These are phyloP conservation scores for Stenocarpella maydis DNA, from an alignment of 2,329 filamentous ascomycete genomes.

Conservation along the genomic window DNA sequence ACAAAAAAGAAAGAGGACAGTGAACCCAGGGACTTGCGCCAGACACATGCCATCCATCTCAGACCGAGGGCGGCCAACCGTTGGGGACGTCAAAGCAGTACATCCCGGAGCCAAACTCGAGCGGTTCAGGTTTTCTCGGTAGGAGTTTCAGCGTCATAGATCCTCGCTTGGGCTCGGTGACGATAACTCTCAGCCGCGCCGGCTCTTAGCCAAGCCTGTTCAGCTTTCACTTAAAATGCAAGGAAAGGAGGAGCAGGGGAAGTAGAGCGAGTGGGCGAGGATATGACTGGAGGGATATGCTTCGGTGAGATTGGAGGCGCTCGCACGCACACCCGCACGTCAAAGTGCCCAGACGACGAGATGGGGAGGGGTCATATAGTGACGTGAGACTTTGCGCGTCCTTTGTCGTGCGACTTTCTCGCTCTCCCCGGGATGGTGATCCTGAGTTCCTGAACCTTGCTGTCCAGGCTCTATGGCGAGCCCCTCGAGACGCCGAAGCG, in stretches of 20 bases:
- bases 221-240: not conserved
- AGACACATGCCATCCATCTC: not conserved
- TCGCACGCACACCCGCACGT: not conserved
- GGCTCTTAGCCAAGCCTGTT: too few species aligned
- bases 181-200: too few species aligned
- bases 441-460: constrained; percentile 26
- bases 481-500: constrained; percentile 9
- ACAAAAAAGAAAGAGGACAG: too few species aligned
- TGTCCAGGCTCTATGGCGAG: constrained; percentile 1
- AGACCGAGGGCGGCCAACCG: not conserved
- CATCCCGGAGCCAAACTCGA: not conserved
- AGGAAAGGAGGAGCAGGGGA: not conserved
- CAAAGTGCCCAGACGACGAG: not conserved
- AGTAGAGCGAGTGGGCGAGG: constrained; percentile 9
- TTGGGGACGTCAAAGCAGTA: not conserved
- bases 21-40: not conserved
- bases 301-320: not conserved
- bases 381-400: constrained; percentile 27
- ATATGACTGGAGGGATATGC: constrained; percentile 12
- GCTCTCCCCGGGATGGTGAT: constrained; percentile 23
- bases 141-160: too few species aligned
- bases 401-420: constrained; percentile 19
- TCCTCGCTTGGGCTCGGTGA: too few species aligned
- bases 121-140: too few species aligned
- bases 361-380: constrained; percentile 18